Evolutionary conservation across 208 protist species (phyloP).

Genomic region (Leishmania major): DNA sequence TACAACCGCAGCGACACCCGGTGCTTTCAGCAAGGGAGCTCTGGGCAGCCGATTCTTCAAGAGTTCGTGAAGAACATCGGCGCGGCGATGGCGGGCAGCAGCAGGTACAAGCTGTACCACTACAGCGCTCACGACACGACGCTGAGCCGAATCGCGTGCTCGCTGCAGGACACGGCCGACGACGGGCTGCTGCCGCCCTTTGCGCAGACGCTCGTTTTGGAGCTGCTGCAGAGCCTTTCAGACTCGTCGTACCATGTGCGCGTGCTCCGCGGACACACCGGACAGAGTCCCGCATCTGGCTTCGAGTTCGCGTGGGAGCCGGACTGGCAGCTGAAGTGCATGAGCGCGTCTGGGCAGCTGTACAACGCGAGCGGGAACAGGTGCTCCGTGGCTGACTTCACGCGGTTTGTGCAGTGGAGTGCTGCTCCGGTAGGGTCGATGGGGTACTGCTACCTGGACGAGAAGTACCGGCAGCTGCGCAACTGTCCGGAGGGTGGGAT

Average conservation of each 20-base stretch:
- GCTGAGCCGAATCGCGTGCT: slow-evolving; percentile 30
- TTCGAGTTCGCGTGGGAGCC: slow-evolving; percentile 39
- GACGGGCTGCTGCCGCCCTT: slow-evolving; percentile 51
- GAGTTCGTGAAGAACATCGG: slow-evolving; percentile 46
- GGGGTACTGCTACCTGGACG: slow-evolving; percentile 59
- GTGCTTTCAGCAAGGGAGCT: slow-evolving; percentile 20
- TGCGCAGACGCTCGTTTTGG: slow-evolving; percentile 48
- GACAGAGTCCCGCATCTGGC: slow-evolving; percentile 35
- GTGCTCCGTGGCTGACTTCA: slow-evolving; percentile 57
- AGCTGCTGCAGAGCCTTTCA: slow-evolving; percentile 45
- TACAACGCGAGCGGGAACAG: slow-evolving; percentile 44
- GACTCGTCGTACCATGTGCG: slow-evolving; percentile 44
- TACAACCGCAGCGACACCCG: slow-evolving; percentile 28
- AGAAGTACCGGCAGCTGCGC: slow-evolving; percentile 21
- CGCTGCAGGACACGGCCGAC: slow-evolving; percentile 42
- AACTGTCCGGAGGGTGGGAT: slow-evolving; percentile 28
- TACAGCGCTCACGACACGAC: slow-evolving; percentile 65
- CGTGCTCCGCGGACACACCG: slow-evolving; percentile 50
- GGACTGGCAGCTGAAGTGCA: slow-evolving; percentile 44
- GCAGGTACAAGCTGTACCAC: slow-evolving; percentile 49
- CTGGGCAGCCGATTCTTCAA: slow-evolving; percentile 25
- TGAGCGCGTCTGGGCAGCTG: slow-evolving; percentile 24
- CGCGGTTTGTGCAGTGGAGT: slow-evolving; percentile 37
- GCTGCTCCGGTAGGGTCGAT: slow-evolving; percentile 30
- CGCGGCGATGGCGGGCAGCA: slow-evolving; percentile 11